Percentiles rank a stretch among this genome's conserved stretches.
These are phyloP conservation scores for Cicer yamashitae DNA, from an alignment of 306 rosid species.

Conservation along the genomic window DNA sequence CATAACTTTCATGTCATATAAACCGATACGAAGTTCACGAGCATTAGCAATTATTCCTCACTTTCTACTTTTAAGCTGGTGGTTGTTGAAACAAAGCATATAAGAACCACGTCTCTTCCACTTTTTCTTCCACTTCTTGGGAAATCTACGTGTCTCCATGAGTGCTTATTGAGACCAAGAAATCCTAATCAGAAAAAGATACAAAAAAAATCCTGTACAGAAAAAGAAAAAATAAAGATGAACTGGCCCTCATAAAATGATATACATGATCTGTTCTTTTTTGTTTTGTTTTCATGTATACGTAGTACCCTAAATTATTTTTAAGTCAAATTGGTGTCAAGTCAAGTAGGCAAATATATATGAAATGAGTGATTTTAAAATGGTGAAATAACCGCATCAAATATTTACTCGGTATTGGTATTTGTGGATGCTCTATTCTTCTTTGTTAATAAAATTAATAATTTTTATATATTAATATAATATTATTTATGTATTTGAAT, in stretches of 20 bases:
- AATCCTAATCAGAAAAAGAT: background rate
- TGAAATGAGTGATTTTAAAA: no score
- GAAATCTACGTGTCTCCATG: constrained; percentile 2
- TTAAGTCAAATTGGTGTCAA: no score
- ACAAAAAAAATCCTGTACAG: background rate
- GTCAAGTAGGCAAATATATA: no score
- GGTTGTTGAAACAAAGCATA: background rate
- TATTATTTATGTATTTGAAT: no score
- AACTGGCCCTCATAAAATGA: background rate
- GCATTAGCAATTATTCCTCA: background rate
- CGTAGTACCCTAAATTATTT: no score
- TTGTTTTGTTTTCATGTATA: no score
- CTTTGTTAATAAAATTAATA: no score
- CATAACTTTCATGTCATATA: background rate
- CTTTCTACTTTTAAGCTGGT: constrained; percentile 24
- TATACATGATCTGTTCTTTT: background rate
- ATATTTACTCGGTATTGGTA: no score
- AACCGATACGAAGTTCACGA: constrained; percentile 11
- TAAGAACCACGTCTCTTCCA: background rate
- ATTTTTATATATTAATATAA: no score
- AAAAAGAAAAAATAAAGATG: no score
- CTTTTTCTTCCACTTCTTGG: constrained; percentile 10
- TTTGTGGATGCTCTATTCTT: no score
- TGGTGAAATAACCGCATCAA: no score
- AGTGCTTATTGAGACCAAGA: constrained; percentile 5